Evolutionary conservation across 2,329 filamentous ascomycete species (phyloP).

Genomic region (Trichoderma afroharzianum): DNA sequence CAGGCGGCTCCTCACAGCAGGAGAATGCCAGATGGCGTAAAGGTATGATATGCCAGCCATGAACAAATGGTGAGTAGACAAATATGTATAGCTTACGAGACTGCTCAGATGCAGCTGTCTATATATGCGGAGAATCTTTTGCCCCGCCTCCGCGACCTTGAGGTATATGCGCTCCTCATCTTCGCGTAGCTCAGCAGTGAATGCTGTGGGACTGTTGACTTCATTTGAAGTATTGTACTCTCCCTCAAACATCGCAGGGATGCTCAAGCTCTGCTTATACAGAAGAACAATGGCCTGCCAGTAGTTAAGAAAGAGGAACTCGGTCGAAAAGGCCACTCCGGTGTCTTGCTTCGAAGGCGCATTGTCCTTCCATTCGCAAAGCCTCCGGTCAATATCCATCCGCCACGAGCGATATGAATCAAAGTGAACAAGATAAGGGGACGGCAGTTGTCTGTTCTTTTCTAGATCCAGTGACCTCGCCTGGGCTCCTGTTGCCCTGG

Average conservation of each 20-base stretch:
- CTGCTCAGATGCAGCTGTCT: slow-evolving; percentile 82
- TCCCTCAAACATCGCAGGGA: slow-evolving; percentile 77
- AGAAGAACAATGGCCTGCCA: slow-evolving; percentile 97
- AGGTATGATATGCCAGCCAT: slow-evolving; percentile 96
- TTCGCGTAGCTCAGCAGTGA: slow-evolving; percentile 63
- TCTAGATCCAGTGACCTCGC: slow-evolving; percentile 61
- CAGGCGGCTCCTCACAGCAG: slow-evolving; percentile 78
- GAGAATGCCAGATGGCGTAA: slow-evolving; percentile 96
- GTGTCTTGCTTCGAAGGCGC: slow-evolving; percentile 75
- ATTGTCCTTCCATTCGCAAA: slow-evolving; percentile 82
- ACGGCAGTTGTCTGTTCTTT: slow-evolving; percentile 75
- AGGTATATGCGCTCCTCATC: slow-evolving; percentile 91
- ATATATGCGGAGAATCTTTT: slow-evolving; percentile 88
- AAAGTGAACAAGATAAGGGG: slow-evolving; percentile 80
- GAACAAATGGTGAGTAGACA: slow-evolving; percentile 94
- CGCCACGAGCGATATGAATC: slow-evolving; percentile 86
- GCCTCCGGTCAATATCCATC: slow-evolving; percentile 75
- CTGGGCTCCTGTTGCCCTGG: slow-evolving; percentile 61
- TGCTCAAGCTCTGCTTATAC: slow-evolving; percentile 84
- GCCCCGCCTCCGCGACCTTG: slow-evolving; percentile 91
- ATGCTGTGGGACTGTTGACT: slow-evolving; percentile 59
- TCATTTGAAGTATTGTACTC: slow-evolving; percentile 67
- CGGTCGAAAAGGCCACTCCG: slow-evolving; percentile 82
- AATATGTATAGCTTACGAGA: slow-evolving; percentile 91
- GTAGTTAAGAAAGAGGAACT: slow-evolving; percentile 93